Evolutionary conservation across 2,329 filamentous ascomycete species (phyloP).

Genomic region (Neospermospora avenae): DNA sequence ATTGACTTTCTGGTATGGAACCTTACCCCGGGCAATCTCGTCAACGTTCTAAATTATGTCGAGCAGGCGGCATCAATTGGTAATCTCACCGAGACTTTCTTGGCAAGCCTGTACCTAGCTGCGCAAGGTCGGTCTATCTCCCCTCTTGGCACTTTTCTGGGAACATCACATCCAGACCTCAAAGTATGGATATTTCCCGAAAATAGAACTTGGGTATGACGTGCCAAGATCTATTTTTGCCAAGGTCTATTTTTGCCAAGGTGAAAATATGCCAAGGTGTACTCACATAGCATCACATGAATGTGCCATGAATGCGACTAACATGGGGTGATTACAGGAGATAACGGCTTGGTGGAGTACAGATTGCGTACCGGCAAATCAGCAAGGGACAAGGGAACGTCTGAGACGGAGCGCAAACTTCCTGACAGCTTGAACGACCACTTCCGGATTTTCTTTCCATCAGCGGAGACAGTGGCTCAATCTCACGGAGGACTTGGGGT

Average conservation of each 20-base stretch:
- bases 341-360: conserved; percentile 44
- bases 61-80: conserved; percentile 75
- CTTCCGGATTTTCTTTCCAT: conserved; percentile 80
- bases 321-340: conserved; percentile 37
- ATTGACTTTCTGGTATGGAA: conserved; percentile 68
- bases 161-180: not conserved
- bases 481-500: conserved; percentile 63
- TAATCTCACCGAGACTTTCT: conserved; percentile 64
- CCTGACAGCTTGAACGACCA: conserved; percentile 40
- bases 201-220: not conserved
- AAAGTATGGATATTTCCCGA: not conserved
- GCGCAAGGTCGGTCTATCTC: conserved; percentile 45
- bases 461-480: conserved; percentile 60
- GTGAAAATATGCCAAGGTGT: no score
- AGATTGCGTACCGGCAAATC: conserved; percentile 35
- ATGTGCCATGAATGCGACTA: not conserved
- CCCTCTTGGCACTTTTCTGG: not conserved
- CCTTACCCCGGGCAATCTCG: not conserved
- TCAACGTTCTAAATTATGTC: conserved; percentile 13
- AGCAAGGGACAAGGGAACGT: conserved; percentile 19
- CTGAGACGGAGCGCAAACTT: conserved; percentile 23
- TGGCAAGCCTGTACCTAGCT: conserved; percentile 57
- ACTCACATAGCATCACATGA: not conserved
- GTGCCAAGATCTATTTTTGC: not conserved
- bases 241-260: no score